These are phyloP conservation scores for Penicillium occitanis DNA, from an alignment of 2,329 filamentous ascomycete genomes.

Conservation along the genomic window DNA sequence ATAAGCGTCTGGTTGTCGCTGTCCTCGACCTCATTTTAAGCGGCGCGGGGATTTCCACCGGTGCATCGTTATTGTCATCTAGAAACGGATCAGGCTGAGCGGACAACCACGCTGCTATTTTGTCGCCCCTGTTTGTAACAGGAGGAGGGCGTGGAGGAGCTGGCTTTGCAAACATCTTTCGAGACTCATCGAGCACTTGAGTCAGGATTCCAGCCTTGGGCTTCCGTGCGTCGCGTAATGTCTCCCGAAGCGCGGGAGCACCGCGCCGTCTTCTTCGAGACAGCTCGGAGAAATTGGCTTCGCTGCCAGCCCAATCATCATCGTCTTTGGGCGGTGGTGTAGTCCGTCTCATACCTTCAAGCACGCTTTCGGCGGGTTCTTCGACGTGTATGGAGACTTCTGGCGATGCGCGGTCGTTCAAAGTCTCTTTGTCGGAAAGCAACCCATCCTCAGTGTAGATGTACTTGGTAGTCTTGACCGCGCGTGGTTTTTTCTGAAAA, in stretches of 20 bases:
- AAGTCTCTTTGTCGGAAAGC: slow-evolving; percentile 25
- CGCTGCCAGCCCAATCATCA: slow-evolving; percentile 39
- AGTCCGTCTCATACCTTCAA: slow-evolving; percentile 28
- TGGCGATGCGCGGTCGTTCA: slow-evolving; percentile 19
- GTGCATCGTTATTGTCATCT: slow-evolving; percentile 45
- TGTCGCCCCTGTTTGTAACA: slow-evolving; percentile 44
- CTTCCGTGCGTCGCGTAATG: slow-evolving; percentile 27
- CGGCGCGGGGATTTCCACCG: slow-evolving; percentile 42
- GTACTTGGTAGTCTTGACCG: slow-evolving; percentile 26
- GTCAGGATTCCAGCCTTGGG: slow-evolving; percentile 45
- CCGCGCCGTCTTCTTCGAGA: slow-evolving; percentile 37
- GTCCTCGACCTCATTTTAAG: slow-evolving; percentile 43
- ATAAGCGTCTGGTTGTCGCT: slow-evolving; percentile 34
- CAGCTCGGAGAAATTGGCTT: slow-evolving; percentile 42
- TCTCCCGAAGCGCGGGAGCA: slow-evolving; percentile 19
- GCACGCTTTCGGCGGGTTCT: slow-evolving; percentile 27
- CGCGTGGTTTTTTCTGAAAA: slow-evolving; percentile 29
- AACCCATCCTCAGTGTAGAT: slow-evolving; percentile 23
- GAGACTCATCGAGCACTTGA: slow-evolving; percentile 47
- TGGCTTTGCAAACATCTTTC: slow-evolving; percentile 47
- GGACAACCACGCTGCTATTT: slow-evolving; percentile 63
- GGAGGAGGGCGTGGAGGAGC: slow-evolving; percentile 39
- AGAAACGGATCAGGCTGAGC: slow-evolving; percentile 57
- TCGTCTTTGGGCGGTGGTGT: slow-evolving; percentile 31
- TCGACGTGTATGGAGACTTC: slow-evolving; percentile 25